Evolutionary conservation across 2,329 filamentous ascomycete genomes (phyloP).

Genomic region (Botrytis galanthina): DNA sequence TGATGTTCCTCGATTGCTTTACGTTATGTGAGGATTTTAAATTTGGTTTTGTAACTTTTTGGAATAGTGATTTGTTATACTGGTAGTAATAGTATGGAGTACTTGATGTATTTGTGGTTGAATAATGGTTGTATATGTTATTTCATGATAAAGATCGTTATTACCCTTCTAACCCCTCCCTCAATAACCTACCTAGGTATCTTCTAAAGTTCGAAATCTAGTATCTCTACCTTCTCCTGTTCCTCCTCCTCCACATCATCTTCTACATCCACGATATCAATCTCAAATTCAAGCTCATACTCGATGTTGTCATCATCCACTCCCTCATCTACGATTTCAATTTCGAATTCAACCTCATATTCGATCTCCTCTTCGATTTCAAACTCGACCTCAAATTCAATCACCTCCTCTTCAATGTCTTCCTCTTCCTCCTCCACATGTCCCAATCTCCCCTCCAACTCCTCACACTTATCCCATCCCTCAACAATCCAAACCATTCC

Average conservation of each 20-base stretch:
- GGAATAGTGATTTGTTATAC: not conserved
- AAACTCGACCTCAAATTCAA: no score
- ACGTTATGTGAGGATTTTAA: no score
- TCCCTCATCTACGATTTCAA: not conserved
- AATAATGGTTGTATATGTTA: not conserved
- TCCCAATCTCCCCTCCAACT: not conserved
- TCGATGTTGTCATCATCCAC: not conserved
- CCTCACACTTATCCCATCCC: slow-evolving; percentile 4
- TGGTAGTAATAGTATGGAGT: not conserved
- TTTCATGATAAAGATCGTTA: not conserved
- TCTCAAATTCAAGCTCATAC: not conserved
- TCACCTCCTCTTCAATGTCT: not conserved
- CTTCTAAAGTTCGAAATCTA: not conserved
- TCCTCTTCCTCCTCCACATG: not conserved
- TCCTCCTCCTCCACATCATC: not conserved
- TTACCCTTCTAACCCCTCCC: not conserved
- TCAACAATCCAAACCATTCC: slow-evolving; percentile 7
- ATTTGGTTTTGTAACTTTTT: no score
- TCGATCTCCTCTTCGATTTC: not conserved
- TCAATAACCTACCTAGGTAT: no score
- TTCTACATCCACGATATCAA: not conserved
- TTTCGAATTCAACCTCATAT: not conserved
- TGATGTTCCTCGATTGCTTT: no score
- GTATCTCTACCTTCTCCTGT: not conserved
- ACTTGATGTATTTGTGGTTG: not conserved